Base-by-base conservation (phyloP, 2,329 filamentous ascomycete genomes). In the Alternaria infectoria region DNA sequence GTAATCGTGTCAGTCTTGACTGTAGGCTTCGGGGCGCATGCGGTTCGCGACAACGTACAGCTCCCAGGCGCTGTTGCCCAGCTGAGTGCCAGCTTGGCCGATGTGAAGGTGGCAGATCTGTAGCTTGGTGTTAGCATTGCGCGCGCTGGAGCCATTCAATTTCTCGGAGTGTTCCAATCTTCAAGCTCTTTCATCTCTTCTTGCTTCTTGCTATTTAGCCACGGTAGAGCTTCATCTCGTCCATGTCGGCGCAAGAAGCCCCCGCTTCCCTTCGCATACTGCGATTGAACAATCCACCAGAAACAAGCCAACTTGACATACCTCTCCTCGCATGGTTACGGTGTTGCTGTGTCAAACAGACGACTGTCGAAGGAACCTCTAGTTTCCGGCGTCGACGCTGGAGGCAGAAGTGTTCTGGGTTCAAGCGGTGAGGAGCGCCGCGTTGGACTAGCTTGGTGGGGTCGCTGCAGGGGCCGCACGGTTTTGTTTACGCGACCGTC, bases 51-150 rank as follows among this genome's bases (percentile, higher is more conserved):
- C 21, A 74, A 77, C 89, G 78, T 87, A 91, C 89, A 91, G 88
- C 83, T 91, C 89, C 89, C 89, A 91, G 74, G 90, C 89, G 79
- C 88, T 90, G 85, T 91, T 91, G 77, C 89, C 90, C 69, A 91
- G 88, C 87, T 91, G 89, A 78, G 86, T 88, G 83, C 89, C 90
- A 83, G 90, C 89, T 85, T 91, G 88, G 80, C 88, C 88, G 79
- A 90, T 88, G 78, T 90, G 88, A 73, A 90, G 81, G 80, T 90
- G 88, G 77, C 86, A 86, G 78, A 90, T 86, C 88, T 90, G 64
- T 60, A 62, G 66, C 51, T 52, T 30, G 13, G 6, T 64, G 65
- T 74, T 61, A 74, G 71, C 65, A 63, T 21, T 21, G 28, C 7
- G 12, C 47, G 49, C 12, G 13, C 32, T 50, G 6, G 7, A 3